Evolutionary conservation across 2,329 filamentous ascomycete genomes (phyloP).

Genomic region (Zasmidium angulare): DNA sequence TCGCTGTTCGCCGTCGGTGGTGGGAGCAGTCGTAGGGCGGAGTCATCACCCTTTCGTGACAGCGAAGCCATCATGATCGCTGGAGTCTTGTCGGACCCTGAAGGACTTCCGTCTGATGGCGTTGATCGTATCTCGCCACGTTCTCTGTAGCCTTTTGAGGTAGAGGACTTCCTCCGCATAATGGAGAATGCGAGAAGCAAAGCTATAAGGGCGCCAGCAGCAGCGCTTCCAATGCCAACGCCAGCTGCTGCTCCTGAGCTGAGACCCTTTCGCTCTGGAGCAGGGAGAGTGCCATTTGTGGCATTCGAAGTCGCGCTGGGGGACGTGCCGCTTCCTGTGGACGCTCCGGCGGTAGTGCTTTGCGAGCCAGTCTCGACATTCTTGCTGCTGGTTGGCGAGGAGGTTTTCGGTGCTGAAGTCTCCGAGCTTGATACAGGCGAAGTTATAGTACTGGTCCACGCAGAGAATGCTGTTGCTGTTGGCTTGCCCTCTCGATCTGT

Average conservation of each 20-base stretch:
- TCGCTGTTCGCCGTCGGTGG: neutral
- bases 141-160: neutral
- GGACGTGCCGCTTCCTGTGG: neutral
- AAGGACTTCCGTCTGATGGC: neutral
- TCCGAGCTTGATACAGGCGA: no score
- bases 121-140: neutral
- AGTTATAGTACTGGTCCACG: no score
- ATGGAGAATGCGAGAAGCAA: neutral
- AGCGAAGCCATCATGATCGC: neutral
- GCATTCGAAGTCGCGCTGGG: no score
- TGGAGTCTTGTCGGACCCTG: neutral
- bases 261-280: neutral
- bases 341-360: no score
- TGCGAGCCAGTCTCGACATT: no score
- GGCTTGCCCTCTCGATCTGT: no score
- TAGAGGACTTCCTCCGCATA: neutral
- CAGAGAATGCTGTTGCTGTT: no score
- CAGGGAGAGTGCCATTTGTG: no score
- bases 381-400: no score
- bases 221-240: slow-evolving; percentile 2
- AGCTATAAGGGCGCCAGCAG: neutral
- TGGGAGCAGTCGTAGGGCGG: neutral
- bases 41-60: neutral
- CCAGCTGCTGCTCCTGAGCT: neutral
- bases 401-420: no score